Base-by-base conservation (phyloP, 2,329 filamentous ascomycete genomes). In the Plenodomus tracheiphilus region DNA sequence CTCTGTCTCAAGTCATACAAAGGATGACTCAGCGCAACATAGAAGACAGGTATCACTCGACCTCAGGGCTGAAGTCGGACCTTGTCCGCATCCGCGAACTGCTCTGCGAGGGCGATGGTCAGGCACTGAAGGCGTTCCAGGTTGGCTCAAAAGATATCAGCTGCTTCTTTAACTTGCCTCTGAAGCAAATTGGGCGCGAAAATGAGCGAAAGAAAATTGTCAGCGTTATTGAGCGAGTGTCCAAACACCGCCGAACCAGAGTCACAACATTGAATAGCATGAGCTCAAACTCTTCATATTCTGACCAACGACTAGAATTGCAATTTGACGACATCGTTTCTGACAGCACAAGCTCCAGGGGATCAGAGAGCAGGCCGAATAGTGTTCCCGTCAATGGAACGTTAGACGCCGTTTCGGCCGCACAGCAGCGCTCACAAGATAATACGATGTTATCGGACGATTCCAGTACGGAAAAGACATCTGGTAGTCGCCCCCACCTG, bases 11-110 rank as follows among this genome's bases (percentile, higher is more conserved):
- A 25, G 88, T 97, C 37, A 90, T 97, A 35, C 88, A 93, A 67
- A 95, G 91, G 69, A 96, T 95, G 82, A 96, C 91, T 0, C 86
- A 91, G 51, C 96, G 95, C 72, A 88, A 86, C 51, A 89, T 96
- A 11, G 83, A 85, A 47, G 92, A 97, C 49, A 85, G 93, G 13
- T 97, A 97, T 68, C 88, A 96, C 63, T 96, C 91, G 5, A 88
- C 89, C 1, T 91, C 89, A 49, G 92, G 93, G 2, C 80, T 97
- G 49, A 91, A 91, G 58, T 81, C 89, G 64, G 93, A 97, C 68
- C 75, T 97, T 41, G 73, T 85, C 43, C 81, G 85, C 61, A 85
- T 96, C 4, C 85, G 89, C 56, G 81, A 86, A 56, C 80, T 93
- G 32, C 77, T 97, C 6, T 84, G 82, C 3, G 84, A 91, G 61